These are phyloP conservation scores for Epicoccum sorghinum DNA, from an alignment of 2,329 filamentous ascomycete species.

Conservation along the genomic window DNA sequence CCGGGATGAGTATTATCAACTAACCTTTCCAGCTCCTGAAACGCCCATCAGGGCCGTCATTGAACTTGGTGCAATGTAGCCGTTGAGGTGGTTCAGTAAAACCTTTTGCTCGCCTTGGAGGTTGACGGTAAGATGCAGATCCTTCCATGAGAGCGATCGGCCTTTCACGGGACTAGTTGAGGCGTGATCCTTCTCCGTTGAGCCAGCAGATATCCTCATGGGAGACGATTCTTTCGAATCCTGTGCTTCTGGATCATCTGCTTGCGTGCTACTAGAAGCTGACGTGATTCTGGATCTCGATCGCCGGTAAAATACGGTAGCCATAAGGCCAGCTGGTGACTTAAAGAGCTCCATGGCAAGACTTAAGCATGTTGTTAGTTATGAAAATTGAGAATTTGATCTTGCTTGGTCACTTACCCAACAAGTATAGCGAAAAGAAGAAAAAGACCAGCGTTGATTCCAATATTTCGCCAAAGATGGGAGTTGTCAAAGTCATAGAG, in stretches of 20 bases:
- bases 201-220: not conserved
- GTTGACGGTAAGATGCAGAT: not conserved
- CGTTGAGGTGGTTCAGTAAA: conserved; percentile 59
- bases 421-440: conserved; percentile 48
- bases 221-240: not conserved
- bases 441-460: conserved; percentile 53
- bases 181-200: not conserved
- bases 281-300: not conserved
- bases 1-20: not conserved
- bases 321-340: conserved; percentile 2
- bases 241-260: conserved; percentile 1
- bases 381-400: not conserved
- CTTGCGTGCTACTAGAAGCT: not conserved
- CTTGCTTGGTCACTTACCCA: not conserved
- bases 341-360: conserved; percentile 4
- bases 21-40: conserved; percentile 38
- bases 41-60: conserved; percentile 47
- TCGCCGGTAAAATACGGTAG: conserved; percentile 1
- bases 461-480: conserved; percentile 48
- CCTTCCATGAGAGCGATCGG: conserved; percentile 1
- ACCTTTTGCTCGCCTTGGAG: not conserved
- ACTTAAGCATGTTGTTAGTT: not conserved
- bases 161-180: not conserved
- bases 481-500: conserved; percentile 48
- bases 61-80: conserved; percentile 59